A percentile compares a stretch with the other conserved stretches of the same genome.
These are phyloP conservation scores for Auriculariales sp. DNA, from an alignment of 768 basidiomycete species.

Conservation along the genomic window DNA sequence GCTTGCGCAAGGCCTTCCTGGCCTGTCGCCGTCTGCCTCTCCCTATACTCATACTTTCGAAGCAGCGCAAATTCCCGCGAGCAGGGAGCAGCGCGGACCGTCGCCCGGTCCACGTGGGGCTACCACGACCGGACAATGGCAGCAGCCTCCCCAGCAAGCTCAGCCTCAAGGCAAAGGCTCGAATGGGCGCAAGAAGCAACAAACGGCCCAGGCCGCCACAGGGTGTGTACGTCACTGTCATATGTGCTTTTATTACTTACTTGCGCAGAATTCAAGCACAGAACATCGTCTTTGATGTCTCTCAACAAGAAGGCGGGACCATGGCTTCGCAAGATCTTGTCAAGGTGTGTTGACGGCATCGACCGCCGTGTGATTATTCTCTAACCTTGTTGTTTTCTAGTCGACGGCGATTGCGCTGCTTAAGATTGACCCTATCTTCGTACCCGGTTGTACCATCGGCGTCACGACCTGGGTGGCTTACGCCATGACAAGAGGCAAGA, in stretches of 20 bases:
- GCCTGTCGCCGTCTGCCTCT: not conserved
- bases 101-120: not conserved
- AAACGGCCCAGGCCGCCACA: conserved; percentile 24
- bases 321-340: conserved; percentile 63
- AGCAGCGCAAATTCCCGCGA: not conserved
- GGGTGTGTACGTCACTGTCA: conserved; percentile 18
- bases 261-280: conserved; percentile 42
- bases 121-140: conserved; percentile 5
- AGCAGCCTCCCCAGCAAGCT: conserved; percentile 17
- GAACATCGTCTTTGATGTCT: conserved; percentile 61
- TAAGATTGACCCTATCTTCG: conserved; percentile 70
- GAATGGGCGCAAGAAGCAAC: conserved; percentile 17
- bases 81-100: not conserved
- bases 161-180: conserved; percentile 27
- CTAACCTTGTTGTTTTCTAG: too few species aligned
- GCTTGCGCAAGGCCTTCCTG: not conserved
- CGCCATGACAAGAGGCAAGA: conserved; percentile 70
- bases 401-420: conserved; percentile 85
- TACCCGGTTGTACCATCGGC: conserved; percentile 78
- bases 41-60: not conserved
- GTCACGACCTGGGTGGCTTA: conserved; percentile 89
- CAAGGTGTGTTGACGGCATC: too few species aligned
- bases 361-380: too few species aligned
- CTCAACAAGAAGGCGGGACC: conserved; percentile 55
- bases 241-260: not conserved